These are phyloP conservation scores for Phytophthora brassicae DNA, from an alignment of 352 stramenopile genomes.

Conservation along the genomic window DNA sequence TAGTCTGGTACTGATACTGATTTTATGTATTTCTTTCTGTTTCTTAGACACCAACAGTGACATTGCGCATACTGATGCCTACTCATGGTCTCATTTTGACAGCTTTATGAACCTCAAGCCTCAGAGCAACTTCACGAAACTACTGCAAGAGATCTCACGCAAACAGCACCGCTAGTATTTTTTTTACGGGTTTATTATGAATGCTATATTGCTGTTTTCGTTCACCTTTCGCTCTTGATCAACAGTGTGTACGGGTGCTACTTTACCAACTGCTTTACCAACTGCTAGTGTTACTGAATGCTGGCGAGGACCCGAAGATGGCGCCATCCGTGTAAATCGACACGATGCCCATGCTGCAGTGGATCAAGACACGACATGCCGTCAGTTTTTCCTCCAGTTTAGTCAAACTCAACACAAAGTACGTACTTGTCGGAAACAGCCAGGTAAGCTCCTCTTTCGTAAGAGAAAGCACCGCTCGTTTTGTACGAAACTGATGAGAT, in stretches of 20 bases:
- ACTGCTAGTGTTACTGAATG: slow-evolving; percentile 15
- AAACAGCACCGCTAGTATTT: slow-evolving; percentile 45
- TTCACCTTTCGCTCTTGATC: background rate
- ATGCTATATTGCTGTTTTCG: slow-evolving; percentile 16
- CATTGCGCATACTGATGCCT: slow-evolving; percentile 59
- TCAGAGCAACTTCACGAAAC: slow-evolving; percentile 43
- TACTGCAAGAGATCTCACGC: slow-evolving; percentile 71
- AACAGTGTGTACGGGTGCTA: background rate
- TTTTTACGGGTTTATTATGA: slow-evolving; percentile 1
- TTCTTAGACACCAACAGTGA: slow-evolving; percentile 38
- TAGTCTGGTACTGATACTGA: background rate
- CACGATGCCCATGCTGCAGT: slow-evolving; percentile 47
- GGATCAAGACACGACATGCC: background rate
- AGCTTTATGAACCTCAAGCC: slow-evolving; percentile 55
- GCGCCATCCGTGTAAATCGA: slow-evolving; percentile 52
- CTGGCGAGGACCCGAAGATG: slow-evolving; percentile 18
- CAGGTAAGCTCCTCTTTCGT: slow-evolving; percentile 44
- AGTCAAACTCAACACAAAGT: background rate
- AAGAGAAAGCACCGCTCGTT: slow-evolving; percentile 76
- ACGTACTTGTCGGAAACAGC: slow-evolving; percentile 79
- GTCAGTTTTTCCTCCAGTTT: slow-evolving; percentile 4
- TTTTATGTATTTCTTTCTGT: background rate
- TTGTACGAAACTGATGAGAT: slow-evolving; percentile 46
- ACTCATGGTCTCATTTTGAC: slow-evolving; percentile 84
- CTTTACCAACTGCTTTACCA: slow-evolving; percentile 15